Base-by-base conservation (phyloP, 768 basidiomycete species). In the Lentinus brumalis region DNA sequence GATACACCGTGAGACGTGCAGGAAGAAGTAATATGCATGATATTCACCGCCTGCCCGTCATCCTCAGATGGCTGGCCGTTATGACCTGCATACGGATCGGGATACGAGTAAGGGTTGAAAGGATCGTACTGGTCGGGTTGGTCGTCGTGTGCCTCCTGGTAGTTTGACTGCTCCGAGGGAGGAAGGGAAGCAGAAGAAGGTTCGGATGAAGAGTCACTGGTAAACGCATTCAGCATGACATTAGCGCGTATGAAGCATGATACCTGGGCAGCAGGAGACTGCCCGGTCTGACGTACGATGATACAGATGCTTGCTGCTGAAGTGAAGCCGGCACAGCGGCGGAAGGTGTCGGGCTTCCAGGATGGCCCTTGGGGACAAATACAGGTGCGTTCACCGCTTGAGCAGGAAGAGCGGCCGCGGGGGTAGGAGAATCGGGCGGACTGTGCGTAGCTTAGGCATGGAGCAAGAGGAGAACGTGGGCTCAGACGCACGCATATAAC, bases 351-450 rank as follows among this genome's bases (percentile, higher is more conserved):
- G 59, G 56, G 49, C 61, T 63, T 35, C 62, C 70, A 49, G 65
- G 50, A 45, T 38, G 49, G 59, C 74, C 76, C 71, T 90, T 92
- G 18, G 92, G 92, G 21, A 94, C 85, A 62, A 94, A 94, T 45
- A 94, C 85, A 39, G 92, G 91, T 1, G 92, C 92, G 70, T 93
- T 90, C 56, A 92, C 82, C 3, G 89, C 89, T 63, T 89, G 83
- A 46, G 87, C 81, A 3, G 84, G 81, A 74, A 80, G 69, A 14
- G 78, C 63, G 10, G 73, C 68, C 42, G 46, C 55, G 52, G 77
- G 71, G 42, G 76, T 71, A 32, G 84, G 81, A 18, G 83, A 81
- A 46, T 81, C 79, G n/a, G 79, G 73, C 54, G 68, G 74, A 55
- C 76, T 74, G 65, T 77, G 81, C 54, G 21, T 40, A 32, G 11